Conservation (phyloP, 768 basidiomycete genomes). For the Amylocystis lapponica region DNA sequence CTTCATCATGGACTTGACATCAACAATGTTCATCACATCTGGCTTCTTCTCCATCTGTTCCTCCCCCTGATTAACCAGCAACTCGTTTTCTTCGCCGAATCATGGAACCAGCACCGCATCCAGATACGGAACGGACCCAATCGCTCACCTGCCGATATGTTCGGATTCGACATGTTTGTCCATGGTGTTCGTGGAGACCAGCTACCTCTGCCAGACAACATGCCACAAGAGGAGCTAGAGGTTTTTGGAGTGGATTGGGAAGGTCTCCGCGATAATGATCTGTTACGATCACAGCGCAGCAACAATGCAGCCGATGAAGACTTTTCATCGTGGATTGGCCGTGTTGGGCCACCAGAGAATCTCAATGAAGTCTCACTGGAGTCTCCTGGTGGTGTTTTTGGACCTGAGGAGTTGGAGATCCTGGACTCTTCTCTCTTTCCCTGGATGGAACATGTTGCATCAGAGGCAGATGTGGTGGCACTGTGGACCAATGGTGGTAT, state of each 20-base stretch:
- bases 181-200: conserved; percentile 4
- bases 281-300: conserved; percentile 1
- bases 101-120: conserved; percentile 20
- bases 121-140: conserved; percentile 12
- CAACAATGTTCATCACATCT: conserved; percentile 17
- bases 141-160: conserved; percentile 18
- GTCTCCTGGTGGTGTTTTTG: no score
- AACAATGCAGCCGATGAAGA: conserved; percentile 1
- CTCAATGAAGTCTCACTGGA: no score
- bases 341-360: no score
- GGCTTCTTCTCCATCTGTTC: conserved; percentile 25
- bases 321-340: conserved; percentile 3
- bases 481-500: no score
- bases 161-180: conserved; percentile 15
- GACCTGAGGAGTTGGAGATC: no score
- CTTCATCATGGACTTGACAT: conserved; percentile 17
- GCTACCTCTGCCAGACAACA: neutral
- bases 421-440: no score
- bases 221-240: conserved; percentile 4
- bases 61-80: conserved; percentile 17
- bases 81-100: conserved; percentile 3
- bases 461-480: no score
- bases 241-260: conserved; percentile 11
- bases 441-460: no score
- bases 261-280: conserved; percentile 5